Conservation (phyloP, 2,329 filamentous ascomycete genomes). For the Neophaeococcomyces mojaviensis region DNA sequence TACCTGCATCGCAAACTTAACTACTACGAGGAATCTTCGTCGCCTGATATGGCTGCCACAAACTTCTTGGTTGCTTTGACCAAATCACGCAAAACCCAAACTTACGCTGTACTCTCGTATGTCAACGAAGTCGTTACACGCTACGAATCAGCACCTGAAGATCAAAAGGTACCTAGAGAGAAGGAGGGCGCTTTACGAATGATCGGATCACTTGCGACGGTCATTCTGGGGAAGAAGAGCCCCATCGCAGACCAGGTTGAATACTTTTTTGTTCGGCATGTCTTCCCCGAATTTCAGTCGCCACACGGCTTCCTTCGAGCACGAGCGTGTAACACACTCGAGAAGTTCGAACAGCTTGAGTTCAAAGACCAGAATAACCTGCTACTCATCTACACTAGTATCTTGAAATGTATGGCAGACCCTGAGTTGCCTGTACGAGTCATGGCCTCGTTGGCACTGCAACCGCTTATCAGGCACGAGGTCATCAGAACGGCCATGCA, state of each 20-base stretch:
- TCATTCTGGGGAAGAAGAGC: constrained; percentile 96
- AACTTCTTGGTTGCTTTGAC: constrained; percentile 95
- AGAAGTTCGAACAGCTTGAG: constrained; percentile 95
- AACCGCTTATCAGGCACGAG: constrained; percentile 92
- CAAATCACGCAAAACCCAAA: constrained; percentile 90
- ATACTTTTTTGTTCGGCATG: constrained; percentile 96
- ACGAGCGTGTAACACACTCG: constrained; percentile 90
- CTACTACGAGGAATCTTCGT: constrained; percentile 93
- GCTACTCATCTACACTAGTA: constrained; percentile 91
- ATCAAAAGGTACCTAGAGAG: constrained; percentile 85
- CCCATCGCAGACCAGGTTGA: constrained; percentile 96
- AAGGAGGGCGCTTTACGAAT: constrained; percentile 96
- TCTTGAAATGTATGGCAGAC: constrained; percentile 94
- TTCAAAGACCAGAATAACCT: constrained; percentile 96
- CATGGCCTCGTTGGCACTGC: constrained; percentile 84
- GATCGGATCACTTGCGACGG: constrained; percentile 89
- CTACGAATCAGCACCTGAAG: constrained; percentile 75
- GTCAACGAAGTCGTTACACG: constrained; percentile 91
- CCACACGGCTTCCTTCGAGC: constrained; percentile 86
- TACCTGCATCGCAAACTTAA: constrained; percentile 96
- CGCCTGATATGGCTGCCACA: constrained; percentile 89
- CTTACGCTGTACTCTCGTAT: constrained; percentile 87
- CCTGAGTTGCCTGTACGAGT: constrained; percentile 87
- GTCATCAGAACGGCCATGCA: constrained; percentile 93
- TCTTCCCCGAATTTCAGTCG: constrained; percentile 96